Evolutionary conservation across 2,329 filamentous ascomycete genomes (phyloP).

Genomic region (Colletotrichum sp.): DNA sequence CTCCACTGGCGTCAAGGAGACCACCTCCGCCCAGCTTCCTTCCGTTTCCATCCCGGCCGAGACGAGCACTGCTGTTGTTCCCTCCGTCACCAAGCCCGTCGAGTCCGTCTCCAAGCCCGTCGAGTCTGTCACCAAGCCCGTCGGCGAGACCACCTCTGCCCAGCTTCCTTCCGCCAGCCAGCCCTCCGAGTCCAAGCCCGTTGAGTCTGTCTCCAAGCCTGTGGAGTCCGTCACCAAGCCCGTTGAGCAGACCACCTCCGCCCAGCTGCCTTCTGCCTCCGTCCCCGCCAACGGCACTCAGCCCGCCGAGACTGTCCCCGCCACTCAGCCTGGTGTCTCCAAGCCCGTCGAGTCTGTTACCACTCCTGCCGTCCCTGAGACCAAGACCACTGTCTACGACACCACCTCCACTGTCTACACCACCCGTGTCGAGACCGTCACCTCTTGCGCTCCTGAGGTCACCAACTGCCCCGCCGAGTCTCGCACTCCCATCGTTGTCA

Average conservation of each 20-base stretch:
- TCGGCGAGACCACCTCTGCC: slow-evolving; percentile 22
- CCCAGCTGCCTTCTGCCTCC: background rate
- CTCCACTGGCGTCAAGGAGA: slow-evolving; percentile 16
- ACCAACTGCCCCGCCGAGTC: slow-evolving; percentile 56
- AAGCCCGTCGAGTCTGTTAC: slow-evolving; percentile 7
- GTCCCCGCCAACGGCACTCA: background rate
- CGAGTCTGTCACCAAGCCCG: slow-evolving; percentile 18
- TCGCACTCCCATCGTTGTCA: slow-evolving; percentile 50
- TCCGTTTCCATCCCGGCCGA: slow-evolving; percentile 11
- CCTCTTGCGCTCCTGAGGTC: slow-evolving; percentile 49
- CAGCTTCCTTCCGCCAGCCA: background rate
- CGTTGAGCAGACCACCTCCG: slow-evolving; percentile 24
- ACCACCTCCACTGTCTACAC: slow-evolving; percentile 56
- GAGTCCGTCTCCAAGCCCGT: slow-evolving; percentile 2
- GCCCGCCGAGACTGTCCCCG: slow-evolving; percentile 2
- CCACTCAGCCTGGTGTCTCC: slow-evolving; percentile 6
- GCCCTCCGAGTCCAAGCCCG: slow-evolving; percentile 1
- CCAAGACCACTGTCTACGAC: slow-evolving; percentile 39
- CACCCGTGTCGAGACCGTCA: slow-evolving; percentile 55
- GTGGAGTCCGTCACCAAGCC: slow-evolving; percentile 14
- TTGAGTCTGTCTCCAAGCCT: slow-evolving; percentile 2
- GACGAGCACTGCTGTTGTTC: slow-evolving; percentile 15
- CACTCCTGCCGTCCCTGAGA: slow-evolving; percentile 21
- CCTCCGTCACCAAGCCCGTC: slow-evolving; percentile 13
- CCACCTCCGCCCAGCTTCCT: background rate